Conservation (phyloP, 768 basidiomycete species). For the Austroboletus festivus region DNA sequence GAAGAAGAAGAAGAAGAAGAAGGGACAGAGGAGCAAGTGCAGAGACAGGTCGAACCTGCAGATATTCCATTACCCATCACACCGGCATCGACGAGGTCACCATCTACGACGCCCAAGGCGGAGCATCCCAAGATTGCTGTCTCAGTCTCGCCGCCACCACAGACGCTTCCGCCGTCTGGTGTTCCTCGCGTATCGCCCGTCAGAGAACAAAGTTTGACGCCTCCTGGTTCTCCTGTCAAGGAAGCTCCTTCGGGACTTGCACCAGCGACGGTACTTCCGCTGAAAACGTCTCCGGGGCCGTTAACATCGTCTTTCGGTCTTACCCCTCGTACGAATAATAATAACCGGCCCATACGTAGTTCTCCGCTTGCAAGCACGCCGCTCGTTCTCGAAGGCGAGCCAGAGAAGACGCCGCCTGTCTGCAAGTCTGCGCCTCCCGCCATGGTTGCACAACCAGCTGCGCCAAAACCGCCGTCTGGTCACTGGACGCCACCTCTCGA, state of each 20-base stretch:
- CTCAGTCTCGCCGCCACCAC: constrained; percentile 31
- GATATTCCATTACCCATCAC: constrained; percentile 23
- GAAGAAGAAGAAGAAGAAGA: constrained; percentile 25
- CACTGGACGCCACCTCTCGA: constrained; percentile 27
- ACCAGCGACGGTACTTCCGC: constrained; percentile 8
- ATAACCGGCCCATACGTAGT: constrained; percentile 60
- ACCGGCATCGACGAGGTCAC: constrained; percentile 45
- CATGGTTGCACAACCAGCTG: constrained; percentile 34
- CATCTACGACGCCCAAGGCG: constrained; percentile 58
- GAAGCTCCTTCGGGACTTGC: constrained; percentile 25
- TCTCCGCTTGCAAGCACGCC: constrained; percentile 67
- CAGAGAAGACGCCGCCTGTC: constrained; percentile 9
- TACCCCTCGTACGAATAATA: constrained; percentile 46
- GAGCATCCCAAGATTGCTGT: constrained; percentile 43
- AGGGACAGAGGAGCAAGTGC: constrained; percentile 18
- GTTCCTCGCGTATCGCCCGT: constrained; percentile 28
- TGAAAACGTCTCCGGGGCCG: constrained; percentile 16
- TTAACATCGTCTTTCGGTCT: constrained; percentile 42
- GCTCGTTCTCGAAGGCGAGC: constrained; percentile 42
- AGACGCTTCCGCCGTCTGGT: constrained; percentile 20
- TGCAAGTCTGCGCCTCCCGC: constrained; percentile 20
- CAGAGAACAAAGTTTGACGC: constrained; percentile 53
- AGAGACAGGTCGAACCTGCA: constrained; percentile 22
- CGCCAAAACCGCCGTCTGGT: constrained; percentile 40
- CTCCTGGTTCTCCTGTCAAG: constrained; percentile 60